These are phyloP conservation scores for Lablab purpureus DNA, from an alignment of 306 rosid genomes.

Conservation along the genomic window DNA sequence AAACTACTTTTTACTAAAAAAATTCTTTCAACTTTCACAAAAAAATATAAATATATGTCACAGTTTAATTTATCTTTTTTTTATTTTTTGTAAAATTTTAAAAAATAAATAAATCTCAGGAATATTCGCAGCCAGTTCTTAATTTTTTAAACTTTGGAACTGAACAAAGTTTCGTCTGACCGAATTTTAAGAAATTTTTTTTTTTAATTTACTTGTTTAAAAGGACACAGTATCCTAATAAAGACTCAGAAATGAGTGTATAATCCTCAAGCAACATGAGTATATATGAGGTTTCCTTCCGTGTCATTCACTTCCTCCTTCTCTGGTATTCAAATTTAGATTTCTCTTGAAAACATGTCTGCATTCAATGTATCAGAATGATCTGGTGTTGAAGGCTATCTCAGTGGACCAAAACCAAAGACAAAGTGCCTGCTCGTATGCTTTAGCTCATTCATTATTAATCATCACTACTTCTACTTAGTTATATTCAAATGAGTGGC, in stretches of 20 bases:
- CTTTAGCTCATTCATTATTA: slow-evolving; percentile 23
- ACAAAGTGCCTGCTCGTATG: slow-evolving; percentile 1
- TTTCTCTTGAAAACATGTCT: slow-evolving; percentile 30
- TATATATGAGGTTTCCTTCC: not conserved
- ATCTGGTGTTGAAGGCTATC: not conserved
- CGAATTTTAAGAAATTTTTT: too few relatives aligned
- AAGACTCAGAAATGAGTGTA: not conserved
- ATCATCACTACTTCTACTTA: slow-evolving; percentile 8
- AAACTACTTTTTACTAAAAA: too few relatives aligned
- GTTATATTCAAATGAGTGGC: slow-evolving; percentile 19
- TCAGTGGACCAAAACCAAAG: slow-evolving; percentile 46
- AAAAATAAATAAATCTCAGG: not conserved
- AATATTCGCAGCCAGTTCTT: not conserved
- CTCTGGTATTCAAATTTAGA: not conserved
- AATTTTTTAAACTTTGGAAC: not conserved
- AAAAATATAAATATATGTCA: too few relatives aligned
- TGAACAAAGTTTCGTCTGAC: not conserved
- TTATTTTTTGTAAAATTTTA: too few relatives aligned
- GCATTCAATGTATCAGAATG: slow-evolving; percentile 45
- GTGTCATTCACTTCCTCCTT: not conserved
- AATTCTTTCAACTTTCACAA: too few relatives aligned
- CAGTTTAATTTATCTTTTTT: too few relatives aligned
- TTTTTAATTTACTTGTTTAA: not conserved
- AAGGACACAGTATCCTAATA: not conserved
- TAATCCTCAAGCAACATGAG: not conserved